Evolutionary conservation across 768 basidiomycete genomes (phyloP).

Genomic region (Suillus occidentalis): DNA sequence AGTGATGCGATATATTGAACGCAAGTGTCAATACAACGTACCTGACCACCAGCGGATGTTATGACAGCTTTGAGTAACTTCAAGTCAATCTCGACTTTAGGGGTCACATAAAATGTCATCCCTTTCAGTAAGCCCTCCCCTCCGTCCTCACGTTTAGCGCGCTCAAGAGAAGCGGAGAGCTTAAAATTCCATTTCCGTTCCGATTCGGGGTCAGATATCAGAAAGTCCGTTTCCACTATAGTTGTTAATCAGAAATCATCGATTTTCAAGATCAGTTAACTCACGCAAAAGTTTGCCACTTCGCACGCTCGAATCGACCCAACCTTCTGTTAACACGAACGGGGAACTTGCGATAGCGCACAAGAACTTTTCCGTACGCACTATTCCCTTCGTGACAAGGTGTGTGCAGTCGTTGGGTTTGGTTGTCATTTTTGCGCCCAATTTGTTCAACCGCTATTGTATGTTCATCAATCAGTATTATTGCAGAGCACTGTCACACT

Average conservation of each 20-base stretch:
- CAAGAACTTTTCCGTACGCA: slow-evolving; percentile 87
- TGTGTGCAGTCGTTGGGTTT: slow-evolving; percentile 75
- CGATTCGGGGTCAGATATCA: slow-evolving; percentile 56
- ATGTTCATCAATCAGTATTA: slow-evolving; percentile 1
- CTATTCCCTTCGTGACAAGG: slow-evolving; percentile 65
- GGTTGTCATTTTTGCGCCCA: slow-evolving; percentile 67
- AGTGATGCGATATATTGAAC: not conserved
- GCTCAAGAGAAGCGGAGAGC: slow-evolving; percentile 56
- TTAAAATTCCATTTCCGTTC: slow-evolving; percentile 71
- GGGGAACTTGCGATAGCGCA: slow-evolving; percentile 68
- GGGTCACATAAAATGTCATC: slow-evolving; percentile 75
- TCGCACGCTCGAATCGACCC: slow-evolving; percentile 63
- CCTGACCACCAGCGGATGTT: slow-evolving; percentile 68
- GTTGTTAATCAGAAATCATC: not conserved
- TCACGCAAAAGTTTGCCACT: slow-evolving; percentile 62
- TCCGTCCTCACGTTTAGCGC: slow-evolving; percentile 48
- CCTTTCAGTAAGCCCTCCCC: slow-evolving; percentile 58
- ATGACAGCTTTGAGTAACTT: slow-evolving; percentile 71
- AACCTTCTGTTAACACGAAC: slow-evolving; percentile 61
- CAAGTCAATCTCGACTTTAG: slow-evolving; percentile 55
- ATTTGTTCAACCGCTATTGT: slow-evolving; percentile 53
- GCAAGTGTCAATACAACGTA: slow-evolving; percentile 29
- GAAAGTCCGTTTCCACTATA: slow-evolving; percentile 63
- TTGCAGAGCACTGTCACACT: slow-evolving; percentile 16
- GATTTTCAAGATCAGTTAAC: slow-evolving; percentile 26